phyloP scores from a whole-genome alignment of 192 early-diverging fungal species.

The Pecoramyces ruminantium region DNA sequence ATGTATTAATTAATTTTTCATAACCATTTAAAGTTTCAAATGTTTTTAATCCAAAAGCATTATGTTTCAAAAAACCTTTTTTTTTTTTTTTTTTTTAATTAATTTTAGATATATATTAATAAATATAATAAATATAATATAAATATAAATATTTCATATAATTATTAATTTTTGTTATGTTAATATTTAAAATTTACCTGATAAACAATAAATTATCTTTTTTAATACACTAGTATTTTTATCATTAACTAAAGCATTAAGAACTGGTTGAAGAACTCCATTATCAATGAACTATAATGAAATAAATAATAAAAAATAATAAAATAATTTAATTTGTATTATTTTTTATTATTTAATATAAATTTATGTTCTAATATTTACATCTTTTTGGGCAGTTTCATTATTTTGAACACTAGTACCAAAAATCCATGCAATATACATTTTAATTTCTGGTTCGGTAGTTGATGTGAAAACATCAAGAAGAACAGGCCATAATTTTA shows the following conservation, averaged over 20 bases:
- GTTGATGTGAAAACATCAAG: constrained; percentile 21
- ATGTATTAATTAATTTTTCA: background rate
- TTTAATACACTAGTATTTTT: background rate
- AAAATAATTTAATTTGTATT: no score
- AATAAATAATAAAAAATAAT: no score
- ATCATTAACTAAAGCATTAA: background rate
- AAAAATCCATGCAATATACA: constrained; percentile 71
- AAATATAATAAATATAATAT: background rate
- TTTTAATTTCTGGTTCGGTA: constrained; percentile 29
- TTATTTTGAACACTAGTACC: constrained; percentile 94
- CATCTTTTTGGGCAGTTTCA: constrained; percentile 53
- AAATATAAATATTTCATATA: background rate
- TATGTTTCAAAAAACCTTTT: background rate
- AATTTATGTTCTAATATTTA: no score
- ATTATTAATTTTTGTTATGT: background rate
- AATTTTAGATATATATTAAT: no score
- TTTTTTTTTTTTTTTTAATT: no score
- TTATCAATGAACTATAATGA: background rate
- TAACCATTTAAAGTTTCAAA: background rate
- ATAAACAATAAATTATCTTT: background rate
- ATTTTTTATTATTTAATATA: no score
- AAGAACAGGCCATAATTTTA: constrained; percentile 73
- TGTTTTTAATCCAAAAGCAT: background rate
- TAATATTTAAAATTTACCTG: background rate
- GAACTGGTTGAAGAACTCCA: background rate